Evolutionary conservation across 108 stramenopile genomes (phyloP), one percentile per base, ranked within the genome.

Genomic region (Pseudonitzschia multiseries): DNA sequence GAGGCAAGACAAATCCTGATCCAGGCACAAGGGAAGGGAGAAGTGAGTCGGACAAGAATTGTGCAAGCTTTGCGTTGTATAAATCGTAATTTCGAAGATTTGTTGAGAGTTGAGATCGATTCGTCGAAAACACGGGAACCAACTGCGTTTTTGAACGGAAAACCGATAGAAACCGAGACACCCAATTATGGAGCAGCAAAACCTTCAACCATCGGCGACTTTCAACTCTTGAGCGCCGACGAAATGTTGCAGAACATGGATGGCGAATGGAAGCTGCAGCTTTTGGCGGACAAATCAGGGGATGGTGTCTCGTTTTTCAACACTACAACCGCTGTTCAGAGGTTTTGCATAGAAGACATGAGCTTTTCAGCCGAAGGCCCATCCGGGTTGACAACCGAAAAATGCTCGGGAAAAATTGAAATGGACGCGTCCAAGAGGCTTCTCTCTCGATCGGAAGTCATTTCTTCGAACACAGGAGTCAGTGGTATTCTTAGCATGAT

Each of bases 301-400:
- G 93, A 94, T 63, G 91, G 91, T 4, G 93, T 94, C 13, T 85
- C 84, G 15, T 94, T 80, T 65, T 94, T 87, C 76, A 94, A 94
- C 74, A 79, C 82, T 0, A 89, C 89, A 13, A 46, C 77, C 17
- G 69, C 90, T 17, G 84, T 81, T 81, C 93, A 94, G 75, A 44
- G 46, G 29, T 68, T 94, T 28, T 75, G 87, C 72, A 79, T 77
- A 36, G 44, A 79, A 8, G 65, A 69, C 6, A 83, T 89, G 87
- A 65, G 57, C 2, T 94, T 85, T 63, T 70, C 36, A 18, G 81
- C 81, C 31, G 48, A 61, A 20, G 84, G 85, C 10, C 76, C 81
- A 9, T 50, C 74, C 28, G 88, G 92, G 50, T 75, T 89, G 41
- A 42, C 70, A 13, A 75, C 71, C 10, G 43, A 86, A 12, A 59